phyloP scores from a whole-genome alignment of 306 rosid species.

The Crataegus laevigata region DNA sequence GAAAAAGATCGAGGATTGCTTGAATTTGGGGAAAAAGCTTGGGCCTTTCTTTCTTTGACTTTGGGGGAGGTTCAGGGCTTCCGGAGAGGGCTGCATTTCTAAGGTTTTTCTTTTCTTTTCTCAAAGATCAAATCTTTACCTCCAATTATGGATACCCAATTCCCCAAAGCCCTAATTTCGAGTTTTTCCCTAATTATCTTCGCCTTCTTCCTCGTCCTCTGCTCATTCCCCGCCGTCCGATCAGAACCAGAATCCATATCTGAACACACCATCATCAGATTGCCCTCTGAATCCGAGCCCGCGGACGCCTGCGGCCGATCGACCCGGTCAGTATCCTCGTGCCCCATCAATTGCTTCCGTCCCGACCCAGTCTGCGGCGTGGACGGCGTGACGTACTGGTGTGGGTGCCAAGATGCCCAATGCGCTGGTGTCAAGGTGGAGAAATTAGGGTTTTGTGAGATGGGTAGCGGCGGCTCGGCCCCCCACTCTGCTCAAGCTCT shows the following conservation, averaged over 20 bases:
- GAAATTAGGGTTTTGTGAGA: slow-evolving; percentile 70
- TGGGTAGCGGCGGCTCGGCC: slow-evolving; percentile 62
- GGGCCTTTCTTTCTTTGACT: not conserved
- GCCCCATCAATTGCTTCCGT: slow-evolving; percentile 78
- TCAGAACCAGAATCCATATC: slow-evolving; percentile 11
- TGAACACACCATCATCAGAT: slow-evolving; percentile 20
- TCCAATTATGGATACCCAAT: slow-evolving; percentile 23
- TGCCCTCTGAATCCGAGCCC: slow-evolving; percentile 30
- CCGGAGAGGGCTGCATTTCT: not conserved
- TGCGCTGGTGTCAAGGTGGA: slow-evolving; percentile 63
- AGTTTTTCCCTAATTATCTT: not conserved
- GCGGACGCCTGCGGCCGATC: slow-evolving; percentile 23
- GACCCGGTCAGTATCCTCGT: slow-evolving; percentile 15
- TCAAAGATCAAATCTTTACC: slow-evolving; percentile 19
- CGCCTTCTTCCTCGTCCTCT: slow-evolving; percentile 16
- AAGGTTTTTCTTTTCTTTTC: not conserved
- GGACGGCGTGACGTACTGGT: slow-evolving; percentile 91
- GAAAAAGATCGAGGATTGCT: not conserved
- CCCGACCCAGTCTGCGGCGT: slow-evolving; percentile 86
- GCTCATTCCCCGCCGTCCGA: slow-evolving; percentile 22
- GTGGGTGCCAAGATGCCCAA: slow-evolving; percentile 81
- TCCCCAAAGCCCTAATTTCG: slow-evolving; percentile 13
- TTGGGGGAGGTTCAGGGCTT: not conserved
- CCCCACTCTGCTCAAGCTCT: slow-evolving; percentile 78
- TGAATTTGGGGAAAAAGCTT: not conserved